phyloP scores from a whole-genome alignment of 2,329 filamentous ascomycete species.

The Chaetothyriales sp. region DNA sequence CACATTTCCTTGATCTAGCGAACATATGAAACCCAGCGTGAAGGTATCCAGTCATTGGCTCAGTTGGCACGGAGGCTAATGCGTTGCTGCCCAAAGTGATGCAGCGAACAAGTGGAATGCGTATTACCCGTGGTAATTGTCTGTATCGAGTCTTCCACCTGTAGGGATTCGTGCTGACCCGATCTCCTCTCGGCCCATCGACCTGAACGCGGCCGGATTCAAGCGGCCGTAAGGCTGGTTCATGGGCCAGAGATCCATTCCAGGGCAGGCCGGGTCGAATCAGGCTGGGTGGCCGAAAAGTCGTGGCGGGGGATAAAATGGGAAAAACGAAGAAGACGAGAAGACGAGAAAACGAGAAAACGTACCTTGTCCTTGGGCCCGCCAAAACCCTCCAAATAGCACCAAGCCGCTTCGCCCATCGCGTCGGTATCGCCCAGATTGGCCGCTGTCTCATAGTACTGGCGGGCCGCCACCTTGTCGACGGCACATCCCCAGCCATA shows the following conservation, averaged over 20 bases:
- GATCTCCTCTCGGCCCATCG: background rate
- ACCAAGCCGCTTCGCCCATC: slow-evolving; percentile 95
- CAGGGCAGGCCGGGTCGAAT: background rate
- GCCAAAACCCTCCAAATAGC: slow-evolving; percentile 90
- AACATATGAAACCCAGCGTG: slow-evolving; percentile 6
- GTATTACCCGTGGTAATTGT: slow-evolving; percentile 11
- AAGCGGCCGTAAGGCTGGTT: background rate
- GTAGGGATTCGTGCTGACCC: background rate
- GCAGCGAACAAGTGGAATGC: slow-evolving; percentile 9
- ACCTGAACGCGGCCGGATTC: background rate
- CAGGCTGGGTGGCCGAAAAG: background rate
- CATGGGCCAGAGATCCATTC: background rate
- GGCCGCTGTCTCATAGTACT: slow-evolving; percentile 96
- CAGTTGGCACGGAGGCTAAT: slow-evolving; percentile 4
- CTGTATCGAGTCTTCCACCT: slow-evolving; percentile 4
- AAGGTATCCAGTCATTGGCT: slow-evolving; percentile 7
- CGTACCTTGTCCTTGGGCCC: slow-evolving; percentile 97
- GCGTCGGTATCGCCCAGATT: slow-evolving; percentile 89
- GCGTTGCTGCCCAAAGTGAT: slow-evolving; percentile 26
- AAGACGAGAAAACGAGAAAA: slow-evolving; percentile 22
- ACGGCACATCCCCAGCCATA: slow-evolving; percentile 85
- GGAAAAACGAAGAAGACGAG: background rate
- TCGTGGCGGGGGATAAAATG: slow-evolving; percentile 1
- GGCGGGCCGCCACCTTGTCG: slow-evolving; percentile 66
- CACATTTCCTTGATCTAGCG: background rate